A percentile compares a stretch with the other conserved stretches of the same genome.
phyloP scores from a whole-genome alignment of 768 basidiomycete genomes.

The Nidularia sp. region DNA sequence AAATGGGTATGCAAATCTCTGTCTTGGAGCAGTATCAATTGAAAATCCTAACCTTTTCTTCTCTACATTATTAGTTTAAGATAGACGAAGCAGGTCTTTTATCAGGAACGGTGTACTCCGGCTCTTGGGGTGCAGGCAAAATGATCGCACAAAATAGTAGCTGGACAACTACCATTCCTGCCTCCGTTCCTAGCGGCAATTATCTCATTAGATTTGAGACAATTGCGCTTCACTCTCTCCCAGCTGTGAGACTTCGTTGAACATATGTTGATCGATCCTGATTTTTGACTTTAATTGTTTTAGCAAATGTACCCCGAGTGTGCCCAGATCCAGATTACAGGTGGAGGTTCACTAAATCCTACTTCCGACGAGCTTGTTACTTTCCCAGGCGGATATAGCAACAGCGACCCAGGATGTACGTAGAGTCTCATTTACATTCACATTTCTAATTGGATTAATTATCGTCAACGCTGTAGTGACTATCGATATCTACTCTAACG shows the following conservation, averaged over 20 bases:
- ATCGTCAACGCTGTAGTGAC: conserved; percentile 23
- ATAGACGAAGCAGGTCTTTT: conserved; percentile 42
- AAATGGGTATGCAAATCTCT: conserved; percentile 31
- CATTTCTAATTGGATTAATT: conserved; percentile 7
- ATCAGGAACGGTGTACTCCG: conserved; percentile 33
- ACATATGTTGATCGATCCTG: conserved; percentile 1
- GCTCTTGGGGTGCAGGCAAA: conserved; percentile 36
- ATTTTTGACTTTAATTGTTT: conserved; percentile 1
- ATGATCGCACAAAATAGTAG: conserved; percentile 41
- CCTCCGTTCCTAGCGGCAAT: conserved; percentile 34
- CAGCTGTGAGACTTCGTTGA: conserved; percentile 31
- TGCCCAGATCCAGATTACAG: conserved; percentile 39
- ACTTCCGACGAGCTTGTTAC: conserved; percentile 39
- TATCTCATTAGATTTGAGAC: conserved; percentile 49
- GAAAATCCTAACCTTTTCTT: background rate
- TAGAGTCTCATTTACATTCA: background rate
- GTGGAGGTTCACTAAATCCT: conserved; percentile 33
- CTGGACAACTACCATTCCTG: conserved; percentile 43
- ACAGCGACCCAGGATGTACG: conserved; percentile 38
- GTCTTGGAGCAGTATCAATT: background rate
- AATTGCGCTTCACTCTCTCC: conserved; percentile 44
- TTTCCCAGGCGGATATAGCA: conserved; percentile 44
- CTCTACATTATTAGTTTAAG: conserved; percentile 28
- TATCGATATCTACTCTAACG: conserved; percentile 34
- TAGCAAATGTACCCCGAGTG: conserved; percentile 71